Percentiles rank a stretch among this genome's conserved stretches.
Conservation (phyloP, 2,329 filamentous ascomycete species). For the Venturia pyrina region DNA sequence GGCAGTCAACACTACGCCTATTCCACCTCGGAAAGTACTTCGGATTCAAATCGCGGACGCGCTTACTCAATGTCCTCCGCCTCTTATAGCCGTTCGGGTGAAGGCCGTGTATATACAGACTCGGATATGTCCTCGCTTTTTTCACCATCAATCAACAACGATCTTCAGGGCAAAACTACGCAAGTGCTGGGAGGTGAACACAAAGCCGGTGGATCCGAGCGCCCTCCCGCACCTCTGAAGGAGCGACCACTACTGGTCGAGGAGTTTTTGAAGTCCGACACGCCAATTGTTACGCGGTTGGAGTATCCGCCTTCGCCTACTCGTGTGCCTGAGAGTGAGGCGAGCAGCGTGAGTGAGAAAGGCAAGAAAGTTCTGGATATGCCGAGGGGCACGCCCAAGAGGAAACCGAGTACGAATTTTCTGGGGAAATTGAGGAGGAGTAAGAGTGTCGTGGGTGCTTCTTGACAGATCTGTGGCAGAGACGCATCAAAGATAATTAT, state of each 20-base stretch:
- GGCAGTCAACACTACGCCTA: neutral
- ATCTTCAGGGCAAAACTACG: neutral
- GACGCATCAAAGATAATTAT: too few relatives aligned
- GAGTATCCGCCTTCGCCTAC: neutral
- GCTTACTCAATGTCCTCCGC: neutral
- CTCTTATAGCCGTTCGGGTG: neutral
- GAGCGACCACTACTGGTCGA: neutral
- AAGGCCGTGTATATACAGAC: neutral
- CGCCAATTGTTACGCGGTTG: neutral
- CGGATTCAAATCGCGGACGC: neutral
- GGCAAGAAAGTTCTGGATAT: neutral
- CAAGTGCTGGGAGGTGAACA: neutral
- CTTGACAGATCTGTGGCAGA: neutral
- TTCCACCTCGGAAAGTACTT: neutral
- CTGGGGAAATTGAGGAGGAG: neutral
- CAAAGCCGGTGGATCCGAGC: neutral
- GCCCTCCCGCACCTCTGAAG: neutral
- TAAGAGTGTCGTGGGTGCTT: neutral
- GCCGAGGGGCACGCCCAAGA: neutral
- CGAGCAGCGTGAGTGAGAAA: neutral
- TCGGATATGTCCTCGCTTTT: neutral
- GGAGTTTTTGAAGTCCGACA: neutral
- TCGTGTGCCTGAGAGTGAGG: neutral
- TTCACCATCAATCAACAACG: neutral
- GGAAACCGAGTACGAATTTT: neutral